Percentiles rank a stretch among this genome's conserved stretches.
phyloP scores from a whole-genome alignment of 1,284 basidiomycete genomes.

The Pisolithus thermaeus region DNA sequence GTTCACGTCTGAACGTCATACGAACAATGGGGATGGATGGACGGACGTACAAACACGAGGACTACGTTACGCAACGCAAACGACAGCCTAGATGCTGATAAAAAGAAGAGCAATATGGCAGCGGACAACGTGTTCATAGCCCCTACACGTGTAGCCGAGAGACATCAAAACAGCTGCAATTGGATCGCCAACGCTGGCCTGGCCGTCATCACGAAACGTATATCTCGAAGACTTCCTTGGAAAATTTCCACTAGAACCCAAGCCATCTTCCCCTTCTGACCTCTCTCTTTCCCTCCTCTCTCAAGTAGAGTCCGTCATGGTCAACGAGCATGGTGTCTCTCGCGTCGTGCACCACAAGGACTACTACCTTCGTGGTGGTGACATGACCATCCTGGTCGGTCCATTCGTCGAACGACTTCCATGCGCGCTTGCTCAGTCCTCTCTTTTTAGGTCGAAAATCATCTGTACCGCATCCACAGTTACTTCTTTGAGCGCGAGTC shows the following conservation, averaged over 20 bases:
- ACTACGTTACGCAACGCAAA: too few species aligned
- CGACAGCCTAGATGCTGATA: slow-evolving; percentile 1
- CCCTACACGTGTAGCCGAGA: slow-evolving; percentile 34
- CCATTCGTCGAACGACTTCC: background rate
- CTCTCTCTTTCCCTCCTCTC: slow-evolving; percentile 18
- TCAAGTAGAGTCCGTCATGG: slow-evolving; percentile 20
- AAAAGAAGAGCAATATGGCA: slow-evolving; percentile 17
- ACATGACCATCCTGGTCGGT: slow-evolving; percentile 50
- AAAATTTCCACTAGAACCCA: slow-evolving; percentile 32
- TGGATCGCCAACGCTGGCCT: slow-evolving; percentile 21
- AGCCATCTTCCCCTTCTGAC: slow-evolving; percentile 19
- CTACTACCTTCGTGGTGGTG: slow-evolving; percentile 51
- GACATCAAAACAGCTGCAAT: slow-evolving; percentile 9
- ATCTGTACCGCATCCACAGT: slow-evolving; percentile 43
- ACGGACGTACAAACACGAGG: too few species aligned
- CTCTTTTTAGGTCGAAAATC: slow-evolving; percentile 37
- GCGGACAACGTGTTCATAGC: slow-evolving; percentile 20
- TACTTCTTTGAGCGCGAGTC: slow-evolving; percentile 61
- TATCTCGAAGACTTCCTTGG: slow-evolving; percentile 27
- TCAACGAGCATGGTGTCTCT: slow-evolving; percentile 21
- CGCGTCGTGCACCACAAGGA: slow-evolving; percentile 32
- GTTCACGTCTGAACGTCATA: too few species aligned
- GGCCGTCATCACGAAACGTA: slow-evolving; percentile 22
- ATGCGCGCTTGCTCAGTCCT: slow-evolving; percentile 11
- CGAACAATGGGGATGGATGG: too few species aligned